phyloP scores from a whole-genome alignment of 1,284 basidiomycete species.

The Pseudozyma sp. region DNA sequence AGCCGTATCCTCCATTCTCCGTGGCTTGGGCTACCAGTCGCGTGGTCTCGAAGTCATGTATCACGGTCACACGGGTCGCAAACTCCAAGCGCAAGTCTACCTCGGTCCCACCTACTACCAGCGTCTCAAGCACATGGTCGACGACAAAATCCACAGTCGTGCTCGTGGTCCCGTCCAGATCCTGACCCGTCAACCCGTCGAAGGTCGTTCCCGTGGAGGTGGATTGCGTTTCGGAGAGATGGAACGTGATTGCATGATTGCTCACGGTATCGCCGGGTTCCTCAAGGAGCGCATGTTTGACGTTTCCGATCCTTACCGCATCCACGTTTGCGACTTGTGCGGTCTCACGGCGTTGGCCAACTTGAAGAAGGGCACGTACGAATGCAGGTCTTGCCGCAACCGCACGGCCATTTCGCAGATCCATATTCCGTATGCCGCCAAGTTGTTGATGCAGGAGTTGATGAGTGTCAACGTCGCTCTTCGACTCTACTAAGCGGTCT shows the following conservation, averaged over 20 bases:
- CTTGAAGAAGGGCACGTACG: conserved; percentile 66
- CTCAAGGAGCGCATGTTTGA: conserved; percentile 72
- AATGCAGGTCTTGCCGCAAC: conserved; percentile 67
- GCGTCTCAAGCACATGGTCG: conserved; percentile 99
- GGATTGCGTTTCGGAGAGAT: conserved; percentile 99
- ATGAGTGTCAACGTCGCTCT: conserved; percentile 68
- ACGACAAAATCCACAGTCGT: conserved; percentile 99
- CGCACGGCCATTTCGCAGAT: conserved; percentile 69
- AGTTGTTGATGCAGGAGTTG: conserved; percentile 86
- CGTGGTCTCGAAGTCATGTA: conserved; percentile 97
- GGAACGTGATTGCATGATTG: conserved; percentile 99
- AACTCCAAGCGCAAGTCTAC: conserved; percentile 97
- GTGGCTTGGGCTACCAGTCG: conserved; percentile 75
- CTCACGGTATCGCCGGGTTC: conserved; percentile 98
- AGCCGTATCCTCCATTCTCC: conserved; percentile 71
- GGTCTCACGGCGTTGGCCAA: conserved; percentile 66
- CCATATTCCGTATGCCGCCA: conserved; percentile 72
- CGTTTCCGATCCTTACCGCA: conserved; percentile 65
- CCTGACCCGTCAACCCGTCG: conserved; percentile 96
- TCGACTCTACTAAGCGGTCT: conserved; percentile 53
- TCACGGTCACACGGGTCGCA: conserved; percentile 96
- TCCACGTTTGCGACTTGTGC: conserved; percentile 68
- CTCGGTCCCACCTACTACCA: conserved; percentile 99
- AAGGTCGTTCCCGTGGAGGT: conserved; percentile 97
- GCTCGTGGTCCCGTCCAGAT: conserved; percentile 98